Evolutionary conservation across 306 rosid genomes (phyloP).

Genomic region (Cyclanthera cordifolia): DNA sequence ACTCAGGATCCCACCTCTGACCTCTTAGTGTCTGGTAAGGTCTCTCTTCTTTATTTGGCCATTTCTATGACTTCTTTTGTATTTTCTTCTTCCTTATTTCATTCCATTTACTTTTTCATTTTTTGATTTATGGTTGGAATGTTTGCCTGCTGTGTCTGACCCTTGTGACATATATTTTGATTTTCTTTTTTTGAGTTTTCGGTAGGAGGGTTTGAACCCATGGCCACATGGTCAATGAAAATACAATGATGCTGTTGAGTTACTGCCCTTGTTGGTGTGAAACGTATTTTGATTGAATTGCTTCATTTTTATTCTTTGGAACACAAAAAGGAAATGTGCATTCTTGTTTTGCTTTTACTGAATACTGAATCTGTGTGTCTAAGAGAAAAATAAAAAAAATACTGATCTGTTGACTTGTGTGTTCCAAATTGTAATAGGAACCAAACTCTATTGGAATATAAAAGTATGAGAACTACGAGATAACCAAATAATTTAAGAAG

Average conservation of each 20-base stretch:
- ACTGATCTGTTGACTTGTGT: too few species aligned
- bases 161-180: not conserved
- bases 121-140: not conserved
- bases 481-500: too few species aligned
- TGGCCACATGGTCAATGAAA: too few species aligned
- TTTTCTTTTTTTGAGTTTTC: too few species aligned
- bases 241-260: too few species aligned
- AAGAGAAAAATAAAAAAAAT: too few species aligned
- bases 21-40: slow-evolving; percentile 7
- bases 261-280: too few species aligned
- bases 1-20: not conserved
- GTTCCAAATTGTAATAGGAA: too few species aligned
- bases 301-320: not conserved
- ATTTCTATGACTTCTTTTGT: not conserved
- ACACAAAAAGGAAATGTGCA: not conserved
- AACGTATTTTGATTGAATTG: not conserved
- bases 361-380: not conserved
- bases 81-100: not conserved
- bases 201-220: too few species aligned
- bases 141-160: not conserved
- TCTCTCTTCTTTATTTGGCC: not conserved
- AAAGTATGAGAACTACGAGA: too few species aligned
- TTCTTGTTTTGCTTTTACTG: not conserved
- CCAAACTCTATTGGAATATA: too few species aligned
- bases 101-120: not conserved